Base-by-base conservation (phyloP, 495 filamentous ascomycete genomes). In the Tuber brumale region DNA sequence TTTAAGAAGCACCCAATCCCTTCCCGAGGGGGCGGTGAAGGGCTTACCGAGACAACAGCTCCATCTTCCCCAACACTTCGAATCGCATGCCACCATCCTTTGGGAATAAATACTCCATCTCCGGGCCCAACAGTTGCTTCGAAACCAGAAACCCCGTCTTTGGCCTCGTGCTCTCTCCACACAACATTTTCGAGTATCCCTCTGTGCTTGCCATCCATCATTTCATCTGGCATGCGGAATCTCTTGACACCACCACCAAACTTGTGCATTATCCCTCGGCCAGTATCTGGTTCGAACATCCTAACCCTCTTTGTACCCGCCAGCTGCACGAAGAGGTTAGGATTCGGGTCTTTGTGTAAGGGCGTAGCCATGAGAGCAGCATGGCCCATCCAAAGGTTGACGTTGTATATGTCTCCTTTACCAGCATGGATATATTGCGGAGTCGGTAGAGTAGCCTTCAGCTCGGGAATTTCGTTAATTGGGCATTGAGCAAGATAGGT, bases 21-120 rank as follows among this genome's bases (percentile, higher is more conserved):
- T 31, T 35, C 16, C 14, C 21, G 3, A 84, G 77, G 19, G 80
- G 69, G 9, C 23, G 37, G 37, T 74, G 80, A 70, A 16, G 66
- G 66, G 86, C 88, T 85, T 82, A 92, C 91, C 77, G 91, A 93
- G 71, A 85, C 91, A 70, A 86, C 92, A 45, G 91, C 87, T 10
- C 78, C 76, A 21, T 89, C 88, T 35, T 86, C 79, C 21, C 91
- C 92, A 72, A 89, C 80, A 35, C 94, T 93, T 81, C 89, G 91
- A 72, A 99, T 89, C 82, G 92, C 94, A 87, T 99, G 95, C 95
- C 95, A 99, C 94, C 94, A 99, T 19, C 93, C 93, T 76, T 89
- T 90, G 0, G 95, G 95, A 74, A 99, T 94, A 82, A 95, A 97
- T 69, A 98, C 75, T 0, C 87, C 90, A 86, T 97, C 94, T 0